phyloP scores from a whole-genome alignment of 208 protist species.

The Wallacemonas sp. region DNA sequence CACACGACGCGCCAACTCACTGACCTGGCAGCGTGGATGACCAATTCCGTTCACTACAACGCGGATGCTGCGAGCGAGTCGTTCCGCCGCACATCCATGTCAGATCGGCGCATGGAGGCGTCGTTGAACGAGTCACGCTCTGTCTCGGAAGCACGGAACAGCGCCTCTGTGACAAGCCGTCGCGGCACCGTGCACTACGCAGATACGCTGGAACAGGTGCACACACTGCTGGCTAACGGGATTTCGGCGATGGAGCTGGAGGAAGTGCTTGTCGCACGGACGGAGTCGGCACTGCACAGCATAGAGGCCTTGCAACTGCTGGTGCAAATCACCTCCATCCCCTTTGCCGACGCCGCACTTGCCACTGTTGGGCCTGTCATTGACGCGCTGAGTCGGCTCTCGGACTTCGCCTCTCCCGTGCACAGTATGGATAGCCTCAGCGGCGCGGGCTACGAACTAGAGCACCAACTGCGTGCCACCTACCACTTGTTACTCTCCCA shows the following conservation, averaged over 20 bases:
- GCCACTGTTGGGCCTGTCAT: constrained; percentile 8
- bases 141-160: constrained; percentile 47
- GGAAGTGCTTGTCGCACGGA: constrained; percentile 54
- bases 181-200: constrained; percentile 55
- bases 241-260: constrained; percentile 57
- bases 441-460: constrained; percentile 69
- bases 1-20: constrained; percentile 51
- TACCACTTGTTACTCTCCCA: constrained; percentile 65
- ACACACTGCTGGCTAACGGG: constrained; percentile 53
- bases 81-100: constrained; percentile 24
- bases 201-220: constrained; percentile 79
- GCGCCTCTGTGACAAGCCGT: constrained; percentile 45
- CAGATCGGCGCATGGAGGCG: constrained; percentile 34
- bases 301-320: constrained; percentile 58
- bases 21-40: constrained; percentile 70
- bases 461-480: constrained; percentile 52
- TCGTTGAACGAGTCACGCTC: constrained; percentile 49
- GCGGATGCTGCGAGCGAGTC: constrained; percentile 4
- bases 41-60: constrained; percentile 47
- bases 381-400: not conserved
- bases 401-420: not conserved
- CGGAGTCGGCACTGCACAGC: constrained; percentile 52
- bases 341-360: constrained; percentile 6
- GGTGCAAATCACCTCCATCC: constrained; percentile 15
- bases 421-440: constrained; percentile 66